phyloP scores from a whole-genome alignment of 2,329 filamentous ascomycete species.

The Fusarium denticulatum region DNA sequence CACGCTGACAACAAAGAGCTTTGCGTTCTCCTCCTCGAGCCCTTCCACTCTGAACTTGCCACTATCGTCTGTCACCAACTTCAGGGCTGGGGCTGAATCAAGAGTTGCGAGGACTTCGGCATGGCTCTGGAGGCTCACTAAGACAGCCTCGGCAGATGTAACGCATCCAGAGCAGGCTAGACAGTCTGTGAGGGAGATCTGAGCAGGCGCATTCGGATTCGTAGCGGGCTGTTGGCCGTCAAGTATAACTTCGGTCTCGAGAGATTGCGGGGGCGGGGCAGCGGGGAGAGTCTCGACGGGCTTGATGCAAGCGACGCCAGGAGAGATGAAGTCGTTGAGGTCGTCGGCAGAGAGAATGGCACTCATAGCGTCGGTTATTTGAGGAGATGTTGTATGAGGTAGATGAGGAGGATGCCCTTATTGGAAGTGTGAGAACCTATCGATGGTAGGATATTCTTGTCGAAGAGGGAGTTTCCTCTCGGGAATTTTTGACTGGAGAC shows the following conservation, averaged over 20 bases:
- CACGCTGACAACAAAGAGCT: conserved; percentile 89
- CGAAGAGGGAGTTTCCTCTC: conserved; percentile 6
- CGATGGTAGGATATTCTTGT: conserved; percentile 4
- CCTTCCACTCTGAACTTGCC: conserved; percentile 58
- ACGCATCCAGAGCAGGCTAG: conserved; percentile 98
- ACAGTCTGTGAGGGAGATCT: conserved; percentile 97
- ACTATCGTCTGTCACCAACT: conserved; percentile 46
- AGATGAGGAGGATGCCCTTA: neutral
- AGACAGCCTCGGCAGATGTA: conserved; percentile 95
- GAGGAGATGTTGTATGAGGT: neutral
- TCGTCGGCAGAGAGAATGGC: conserved; percentile 97
- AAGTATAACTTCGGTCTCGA: conserved; percentile 87
- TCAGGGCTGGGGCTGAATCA: conserved; percentile 69
- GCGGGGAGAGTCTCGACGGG: conserved; percentile 90
- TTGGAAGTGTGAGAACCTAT: conserved; percentile 9
- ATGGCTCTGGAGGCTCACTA: conserved; percentile 94
- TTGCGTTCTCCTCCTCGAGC: conserved; percentile 69
- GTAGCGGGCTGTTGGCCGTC: conserved; percentile 77
- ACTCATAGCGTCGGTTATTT: conserved; percentile 72
- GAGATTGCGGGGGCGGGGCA: conserved; percentile 51
- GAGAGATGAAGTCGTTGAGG: conserved; percentile 98
- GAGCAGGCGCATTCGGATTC: conserved; percentile 73
- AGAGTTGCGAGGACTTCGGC: conserved; percentile 87
- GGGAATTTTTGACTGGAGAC: conserved; percentile 14
- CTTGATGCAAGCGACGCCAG: conserved; percentile 97